These are phyloP conservation scores for Paraphaeosphaeria minitans DNA, from an alignment of 2,329 filamentous ascomycete species.

Conservation along the genomic window DNA sequence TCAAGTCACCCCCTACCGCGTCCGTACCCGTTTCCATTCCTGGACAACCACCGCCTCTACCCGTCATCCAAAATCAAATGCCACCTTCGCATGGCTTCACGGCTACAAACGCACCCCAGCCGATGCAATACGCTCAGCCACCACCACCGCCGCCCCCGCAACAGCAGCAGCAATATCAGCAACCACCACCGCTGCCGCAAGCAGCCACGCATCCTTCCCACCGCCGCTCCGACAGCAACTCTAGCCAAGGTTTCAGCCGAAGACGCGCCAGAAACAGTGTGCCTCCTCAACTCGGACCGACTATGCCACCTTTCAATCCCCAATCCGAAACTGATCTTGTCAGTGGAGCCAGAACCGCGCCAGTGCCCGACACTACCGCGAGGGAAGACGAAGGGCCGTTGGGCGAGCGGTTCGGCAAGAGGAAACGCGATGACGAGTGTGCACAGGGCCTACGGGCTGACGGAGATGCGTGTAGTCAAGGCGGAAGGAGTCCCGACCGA, in stretches of 20 bases:
- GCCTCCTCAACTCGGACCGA: constrained; percentile 41
- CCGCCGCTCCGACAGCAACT: constrained; percentile 41
- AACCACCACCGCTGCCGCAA: constrained; percentile 26
- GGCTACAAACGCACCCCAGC: constrained; percentile 47
- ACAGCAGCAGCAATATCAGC: constrained; percentile 29
- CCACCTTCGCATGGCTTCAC: constrained; percentile 41
- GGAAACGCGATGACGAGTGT: constrained; percentile 36
- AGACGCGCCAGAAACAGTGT: constrained; percentile 44
- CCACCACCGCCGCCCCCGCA: constrained; percentile 23
- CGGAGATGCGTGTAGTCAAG: constrained; percentile 33
- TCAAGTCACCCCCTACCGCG: constrained; percentile 37
- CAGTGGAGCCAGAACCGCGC: constrained; percentile 43
- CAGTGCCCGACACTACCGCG: constrained; percentile 38
- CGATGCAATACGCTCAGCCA: constrained; percentile 24
- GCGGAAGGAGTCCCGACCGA: constrained; percentile 40
- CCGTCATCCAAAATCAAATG: constrained; percentile 1
- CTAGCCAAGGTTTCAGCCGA: constrained; percentile 41
- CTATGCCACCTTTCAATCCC: constrained; percentile 41
- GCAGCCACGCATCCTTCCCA: constrained; percentile 39
- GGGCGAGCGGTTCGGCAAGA: constrained; percentile 39
- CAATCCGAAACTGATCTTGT: constrained; percentile 40
- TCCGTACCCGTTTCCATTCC: constrained; percentile 28
- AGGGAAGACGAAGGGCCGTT: constrained; percentile 35
- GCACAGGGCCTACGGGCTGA: constrained; percentile 27
- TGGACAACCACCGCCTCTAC: constrained; percentile 12